phyloP scores from a whole-genome alignment of 169 alveolate species.

The Besnoitia besnoiti region DNA sequence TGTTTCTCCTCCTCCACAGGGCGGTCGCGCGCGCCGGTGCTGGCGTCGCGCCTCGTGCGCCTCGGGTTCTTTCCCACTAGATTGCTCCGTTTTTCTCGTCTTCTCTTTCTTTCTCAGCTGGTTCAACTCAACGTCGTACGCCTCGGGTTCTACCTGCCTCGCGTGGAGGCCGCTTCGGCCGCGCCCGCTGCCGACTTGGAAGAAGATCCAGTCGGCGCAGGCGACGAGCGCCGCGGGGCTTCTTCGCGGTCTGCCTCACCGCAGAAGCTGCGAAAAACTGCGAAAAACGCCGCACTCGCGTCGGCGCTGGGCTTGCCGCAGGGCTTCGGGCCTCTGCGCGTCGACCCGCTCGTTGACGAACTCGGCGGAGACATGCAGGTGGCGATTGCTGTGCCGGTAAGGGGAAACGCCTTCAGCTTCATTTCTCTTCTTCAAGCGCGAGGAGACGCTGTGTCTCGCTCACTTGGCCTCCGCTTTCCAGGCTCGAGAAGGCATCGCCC shows the following conservation, averaged over 20 bases:
- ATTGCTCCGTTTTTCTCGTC: not conserved
- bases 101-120: slow-evolving; percentile 9
- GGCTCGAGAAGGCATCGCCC: not conserved
- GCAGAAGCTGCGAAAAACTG: not conserved
- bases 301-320: not conserved
- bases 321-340: not conserved
- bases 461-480: not conserved
- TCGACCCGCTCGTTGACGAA: slow-evolving; percentile 51
- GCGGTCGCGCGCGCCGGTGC: not conserved
- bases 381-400: slow-evolving; percentile 50
- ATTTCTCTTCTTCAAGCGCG: not conserved
- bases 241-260: not conserved
- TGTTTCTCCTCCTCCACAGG: not conserved
- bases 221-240: not conserved
- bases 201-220: not conserved
- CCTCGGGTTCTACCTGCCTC: slow-evolving; percentile 5
- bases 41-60: not conserved
- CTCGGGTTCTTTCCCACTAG: not conserved
- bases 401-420: not conserved
- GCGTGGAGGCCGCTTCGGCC: not conserved
- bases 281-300: not conserved
- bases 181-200: not conserved
- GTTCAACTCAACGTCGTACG: slow-evolving; percentile 20
- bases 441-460: not conserved
- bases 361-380: slow-evolving; percentile 57